Percentiles rank a stretch among this genome's conserved stretches.
These are phyloP conservation scores for Amniculicola lignicola DNA, from an alignment of 495 filamentous ascomycete genomes.

Conservation along the genomic window DNA sequence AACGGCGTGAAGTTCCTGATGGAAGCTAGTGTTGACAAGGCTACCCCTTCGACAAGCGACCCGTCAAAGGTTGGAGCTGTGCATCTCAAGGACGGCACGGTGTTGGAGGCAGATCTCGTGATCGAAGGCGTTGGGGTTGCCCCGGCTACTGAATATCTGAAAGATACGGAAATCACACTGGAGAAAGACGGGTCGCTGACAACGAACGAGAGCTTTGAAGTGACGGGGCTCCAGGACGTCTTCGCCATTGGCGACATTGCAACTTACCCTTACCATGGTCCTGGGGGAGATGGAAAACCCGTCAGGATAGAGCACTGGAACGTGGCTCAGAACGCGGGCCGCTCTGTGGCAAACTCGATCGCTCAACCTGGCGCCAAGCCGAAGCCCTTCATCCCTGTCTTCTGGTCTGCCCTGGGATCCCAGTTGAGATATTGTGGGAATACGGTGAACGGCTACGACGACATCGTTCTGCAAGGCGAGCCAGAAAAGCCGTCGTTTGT, in stretches of 20 bases:
- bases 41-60: constrained; percentile 62
- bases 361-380: constrained; percentile 56
- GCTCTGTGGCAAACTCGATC: constrained; percentile 72
- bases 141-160: constrained; percentile 83
- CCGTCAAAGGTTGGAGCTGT: constrained; percentile 73
- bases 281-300: constrained; percentile 66
- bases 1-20: constrained; percentile 86
- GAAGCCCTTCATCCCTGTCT: constrained; percentile 82
- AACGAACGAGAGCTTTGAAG: constrained; percentile 72
- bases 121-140: constrained; percentile 85
- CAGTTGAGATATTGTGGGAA: constrained; percentile 93
- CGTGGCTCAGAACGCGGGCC: constrained; percentile 89
- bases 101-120: constrained; percentile 81
- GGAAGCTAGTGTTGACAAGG: constrained; percentile 74
- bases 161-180: constrained; percentile 64
- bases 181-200: constrained; percentile 77
- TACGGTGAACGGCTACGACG: constrained; percentile 76
- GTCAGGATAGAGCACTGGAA: constrained; percentile 96
- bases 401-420: constrained; percentile 88
- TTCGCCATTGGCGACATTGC: constrained; percentile 96
- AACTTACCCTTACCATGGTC: constrained; percentile 89
- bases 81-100: constrained; percentile 79
- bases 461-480: constrained; percentile 71
- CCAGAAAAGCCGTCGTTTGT: constrained; percentile 79
- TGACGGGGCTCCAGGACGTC: constrained; percentile 70